phyloP scores from a whole-genome alignment of 2,329 filamentous ascomycete genomes.

The Claviceps sp. region DNA sequence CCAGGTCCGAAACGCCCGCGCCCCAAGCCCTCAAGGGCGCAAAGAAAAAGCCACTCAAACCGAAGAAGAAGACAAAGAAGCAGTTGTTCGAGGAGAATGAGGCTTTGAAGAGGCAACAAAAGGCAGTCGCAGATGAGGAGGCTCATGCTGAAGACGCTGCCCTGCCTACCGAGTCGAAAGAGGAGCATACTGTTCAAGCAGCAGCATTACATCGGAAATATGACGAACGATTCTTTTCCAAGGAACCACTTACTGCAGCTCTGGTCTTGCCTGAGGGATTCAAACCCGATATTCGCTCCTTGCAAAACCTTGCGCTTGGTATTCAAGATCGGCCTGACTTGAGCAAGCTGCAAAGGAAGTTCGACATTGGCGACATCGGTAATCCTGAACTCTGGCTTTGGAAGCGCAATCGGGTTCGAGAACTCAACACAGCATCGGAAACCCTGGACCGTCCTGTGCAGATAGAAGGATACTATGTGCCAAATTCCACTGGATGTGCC shows the following conservation, averaged over 20 bases:
- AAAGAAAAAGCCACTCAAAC: slow-evolving; percentile 42
- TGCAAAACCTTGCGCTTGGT: slow-evolving; percentile 31
- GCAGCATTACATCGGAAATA: slow-evolving; percentile 36
- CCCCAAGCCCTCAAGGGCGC: slow-evolving; percentile 31
- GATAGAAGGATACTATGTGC: slow-evolving; percentile 63
- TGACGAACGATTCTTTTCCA: slow-evolving; percentile 35
- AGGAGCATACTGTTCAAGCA: slow-evolving; percentile 9
- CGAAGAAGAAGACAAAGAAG: slow-evolving; percentile 69
- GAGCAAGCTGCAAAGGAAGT: slow-evolving; percentile 34
- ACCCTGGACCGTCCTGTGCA: slow-evolving; percentile 20
- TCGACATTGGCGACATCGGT: slow-evolving; percentile 28
- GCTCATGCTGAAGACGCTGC: slow-evolving; percentile 28
- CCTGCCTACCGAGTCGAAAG: slow-evolving; percentile 17
- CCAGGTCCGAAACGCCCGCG: slow-evolving; percentile 34
- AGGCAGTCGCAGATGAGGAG: slow-evolving; percentile 25
- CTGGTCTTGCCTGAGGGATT: slow-evolving; percentile 32
- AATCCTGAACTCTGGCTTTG: slow-evolving; percentile 44
- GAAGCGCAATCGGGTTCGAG: slow-evolving; percentile 40
- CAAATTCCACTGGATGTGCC: slow-evolving; percentile 73
- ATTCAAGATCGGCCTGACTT: slow-evolving; percentile 35
- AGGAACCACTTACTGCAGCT: slow-evolving; percentile 30
- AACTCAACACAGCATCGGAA: slow-evolving; percentile 33
- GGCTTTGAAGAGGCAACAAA: slow-evolving; percentile 42
- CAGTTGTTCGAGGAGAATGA: slow-evolving; percentile 57
- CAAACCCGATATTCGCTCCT: slow-evolving; percentile 29